Conservation (phyloP, 1,139 yeast species). For the Yamadazyma triangularis region DNA sequence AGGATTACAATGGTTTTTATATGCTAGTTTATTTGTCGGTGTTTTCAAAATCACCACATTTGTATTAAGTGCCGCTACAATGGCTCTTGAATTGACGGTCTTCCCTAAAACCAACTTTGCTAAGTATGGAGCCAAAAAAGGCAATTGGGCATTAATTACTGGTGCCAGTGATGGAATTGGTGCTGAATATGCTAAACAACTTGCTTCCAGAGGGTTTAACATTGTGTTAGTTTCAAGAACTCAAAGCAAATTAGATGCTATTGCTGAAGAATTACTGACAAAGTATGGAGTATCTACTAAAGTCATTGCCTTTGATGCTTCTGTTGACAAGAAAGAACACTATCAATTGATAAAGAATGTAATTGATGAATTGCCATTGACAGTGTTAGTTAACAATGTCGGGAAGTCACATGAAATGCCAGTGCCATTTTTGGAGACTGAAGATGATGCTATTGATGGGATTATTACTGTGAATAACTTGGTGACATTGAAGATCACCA, state of each 20-base stretch:
- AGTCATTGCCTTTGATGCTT: slow-evolving; percentile 74
- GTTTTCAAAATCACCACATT: slow-evolving; percentile 41
- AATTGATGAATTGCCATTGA: slow-evolving; percentile 51
- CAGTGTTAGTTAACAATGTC: slow-evolving; percentile 83
- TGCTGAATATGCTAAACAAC: slow-evolving; percentile 79
- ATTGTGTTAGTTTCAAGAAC: slow-evolving; percentile 83
- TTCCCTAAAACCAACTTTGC: slow-evolving; percentile 59
- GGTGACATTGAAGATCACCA: slow-evolving; percentile 82
- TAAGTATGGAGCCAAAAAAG: slow-evolving; percentile 64
- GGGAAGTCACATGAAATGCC: slow-evolving; percentile 96
- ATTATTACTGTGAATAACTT: slow-evolving; percentile 83
- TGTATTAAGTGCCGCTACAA: slow-evolving; percentile 33
- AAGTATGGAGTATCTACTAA: slow-evolving; percentile 62
- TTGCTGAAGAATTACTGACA: slow-evolving; percentile 60
- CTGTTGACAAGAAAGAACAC: slow-evolving; percentile 58
- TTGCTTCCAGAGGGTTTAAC: slow-evolving; percentile 83
- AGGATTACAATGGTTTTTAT: slow-evolving; percentile 18
- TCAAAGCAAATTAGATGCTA: slow-evolving; percentile 61
- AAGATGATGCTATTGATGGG: slow-evolving; percentile 63
- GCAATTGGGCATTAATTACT: slow-evolving; percentile 86
- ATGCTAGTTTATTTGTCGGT: slow-evolving; percentile 46
- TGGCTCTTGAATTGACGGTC: slow-evolving; percentile 54
- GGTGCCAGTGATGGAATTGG: slow-evolving; percentile 99
- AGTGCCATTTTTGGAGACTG: slow-evolving; percentile 83
- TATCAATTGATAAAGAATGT: slow-evolving; percentile 8